Evolutionary conservation across 2,329 filamentous ascomycete genomes (phyloP).

Genomic region (Ilyonectria mors-panacis): DNA sequence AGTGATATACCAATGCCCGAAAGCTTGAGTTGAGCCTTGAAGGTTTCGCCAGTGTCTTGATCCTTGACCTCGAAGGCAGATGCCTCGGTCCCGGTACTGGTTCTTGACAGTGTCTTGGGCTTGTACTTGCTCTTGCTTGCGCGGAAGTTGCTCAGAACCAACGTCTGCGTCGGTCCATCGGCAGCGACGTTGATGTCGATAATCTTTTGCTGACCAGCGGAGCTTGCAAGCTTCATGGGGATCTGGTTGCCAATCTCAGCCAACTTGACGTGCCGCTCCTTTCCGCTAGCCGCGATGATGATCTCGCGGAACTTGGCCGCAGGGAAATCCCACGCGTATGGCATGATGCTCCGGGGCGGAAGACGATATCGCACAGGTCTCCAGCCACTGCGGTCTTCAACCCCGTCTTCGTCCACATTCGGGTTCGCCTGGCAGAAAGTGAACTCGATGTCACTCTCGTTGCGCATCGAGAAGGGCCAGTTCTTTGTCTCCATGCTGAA

Average conservation of each 20-base stretch:
- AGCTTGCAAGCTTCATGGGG: constrained; percentile 88
- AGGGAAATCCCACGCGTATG: constrained; percentile 99
- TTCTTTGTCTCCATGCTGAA: constrained; percentile 92
- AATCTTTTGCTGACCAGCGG: constrained; percentile 82
- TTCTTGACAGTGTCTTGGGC: constrained; percentile 66
- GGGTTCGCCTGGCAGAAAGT: constrained; percentile 97
- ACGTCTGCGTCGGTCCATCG: constrained; percentile 93
- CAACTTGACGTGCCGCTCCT: constrained; percentile 90
- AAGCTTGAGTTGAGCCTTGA: constrained; percentile 89
- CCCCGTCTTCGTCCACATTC: constrained; percentile 91
- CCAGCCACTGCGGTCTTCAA: constrained; percentile 88
- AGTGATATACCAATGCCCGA: constrained; percentile 94
- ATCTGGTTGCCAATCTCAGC: constrained; percentile 97
- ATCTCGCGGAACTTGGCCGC: constrained; percentile 97
- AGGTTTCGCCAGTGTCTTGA: constrained; percentile 87
- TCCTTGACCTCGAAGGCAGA: constrained; percentile 98
- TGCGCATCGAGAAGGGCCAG: constrained; percentile 99
- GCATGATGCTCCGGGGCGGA: constrained; percentile 97
- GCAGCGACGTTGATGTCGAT: constrained; percentile 98
- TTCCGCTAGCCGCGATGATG: constrained; percentile 70
- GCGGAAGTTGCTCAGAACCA: constrained; percentile 95
- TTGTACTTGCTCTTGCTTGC: constrained; percentile 92
- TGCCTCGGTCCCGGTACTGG: constrained; percentile 65
- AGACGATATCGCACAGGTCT: constrained; percentile 92
- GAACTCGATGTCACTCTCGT: constrained; percentile 97